Evolutionary conservation across 176 grass and related monocot species (phyloP), one percentile per base, ranked within the genome.

Genomic region (Neostapfia colusana): DNA sequence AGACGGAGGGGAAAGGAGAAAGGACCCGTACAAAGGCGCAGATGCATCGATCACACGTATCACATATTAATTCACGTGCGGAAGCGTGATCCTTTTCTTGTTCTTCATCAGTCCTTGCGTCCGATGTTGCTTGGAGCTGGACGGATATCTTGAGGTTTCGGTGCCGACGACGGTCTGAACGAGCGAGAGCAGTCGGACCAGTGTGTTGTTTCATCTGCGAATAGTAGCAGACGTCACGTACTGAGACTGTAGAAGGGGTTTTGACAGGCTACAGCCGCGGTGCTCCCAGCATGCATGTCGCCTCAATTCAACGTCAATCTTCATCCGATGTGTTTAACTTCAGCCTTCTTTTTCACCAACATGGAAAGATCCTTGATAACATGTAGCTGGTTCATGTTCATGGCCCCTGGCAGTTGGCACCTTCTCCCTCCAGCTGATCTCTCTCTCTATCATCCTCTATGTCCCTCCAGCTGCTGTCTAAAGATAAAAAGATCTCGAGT

Each of bases 331-430:
- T 65, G 72, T 65, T 70, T 68, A 77, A 72, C 78, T 27, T 70
- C 38, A 65, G 21, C 50, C 4, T 7, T 25, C 48, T 17, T 42
- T 87, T 78, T 82, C 85, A 78, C 74, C 51, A 67, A 58, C 73
- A 82, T 78, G 73, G 65, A 78, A 82, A 73, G 73, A 82, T 87
- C 82, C 73, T 82, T 25, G 31, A 79, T 76, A 38, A 56, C 45
- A 56, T 82, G 79, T 40, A 61, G 31, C 66, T 56, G 56, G 21
- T 73, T 40, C 42, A 15, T 46, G 73, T 63, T 63, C 40, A 63
- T 14, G 41, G 17, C 56, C 34, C 72, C 7, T 40, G 31, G 50
- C 57, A 46, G 10, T 35, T 63, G 58, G 42, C 43, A 20, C 57
- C 41, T 49, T 9, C 27, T 50, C 12, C 56, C 37, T 39, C 37